phyloP scores from a whole-genome alignment of 2,329 filamentous ascomycete species.

The Sclerotinia trifoliorum region DNA sequence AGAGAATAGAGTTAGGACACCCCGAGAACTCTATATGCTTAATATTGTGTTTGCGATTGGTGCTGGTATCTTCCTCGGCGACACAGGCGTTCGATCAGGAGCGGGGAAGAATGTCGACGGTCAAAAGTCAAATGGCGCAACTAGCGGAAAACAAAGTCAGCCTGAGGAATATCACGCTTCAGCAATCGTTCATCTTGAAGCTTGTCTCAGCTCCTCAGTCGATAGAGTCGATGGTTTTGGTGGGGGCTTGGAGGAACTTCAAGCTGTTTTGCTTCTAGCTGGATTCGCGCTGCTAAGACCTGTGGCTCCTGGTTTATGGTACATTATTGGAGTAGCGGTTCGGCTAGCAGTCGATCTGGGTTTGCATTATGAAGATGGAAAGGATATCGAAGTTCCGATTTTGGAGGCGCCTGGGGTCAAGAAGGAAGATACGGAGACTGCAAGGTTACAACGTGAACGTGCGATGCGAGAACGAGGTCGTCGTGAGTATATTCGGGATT shows the following conservation, averaged over 20 bases:
- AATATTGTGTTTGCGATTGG: constrained; percentile 98
- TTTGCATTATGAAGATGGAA: constrained; percentile 87
- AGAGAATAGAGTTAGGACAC: constrained; percentile 62
- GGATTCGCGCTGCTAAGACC: constrained; percentile 89
- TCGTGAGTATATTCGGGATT: constrained; percentile 80
- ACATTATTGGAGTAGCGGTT: constrained; percentile 92
- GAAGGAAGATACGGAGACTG: constrained; percentile 38
- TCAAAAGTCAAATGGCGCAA: constrained; percentile 35
- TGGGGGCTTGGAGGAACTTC: constrained; percentile 88
- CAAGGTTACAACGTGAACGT: constrained; percentile 40
- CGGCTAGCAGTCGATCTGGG: constrained; percentile 88
- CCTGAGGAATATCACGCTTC: constrained; percentile 96
- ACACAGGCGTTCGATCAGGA: constrained; percentile 48
- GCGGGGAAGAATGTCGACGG: constrained; percentile 30
- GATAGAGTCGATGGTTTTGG: constrained; percentile 64
- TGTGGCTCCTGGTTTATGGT: constrained; percentile 92
- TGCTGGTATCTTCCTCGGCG: constrained; percentile 82
- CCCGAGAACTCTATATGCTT: constrained; percentile 85
- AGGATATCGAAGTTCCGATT: constrained; percentile 59
- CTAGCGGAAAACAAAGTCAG: constrained; percentile 56
- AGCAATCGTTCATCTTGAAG: constrained; percentile 86
- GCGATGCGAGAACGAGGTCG: constrained; percentile 58
- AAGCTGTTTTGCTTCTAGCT: constrained; percentile 86
- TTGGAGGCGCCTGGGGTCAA: constrained; percentile 45
- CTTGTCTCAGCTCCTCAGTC: constrained; percentile 64